Base-by-base conservation (phyloP, 345 rosid species). In the Populus euphratica region DNA sequence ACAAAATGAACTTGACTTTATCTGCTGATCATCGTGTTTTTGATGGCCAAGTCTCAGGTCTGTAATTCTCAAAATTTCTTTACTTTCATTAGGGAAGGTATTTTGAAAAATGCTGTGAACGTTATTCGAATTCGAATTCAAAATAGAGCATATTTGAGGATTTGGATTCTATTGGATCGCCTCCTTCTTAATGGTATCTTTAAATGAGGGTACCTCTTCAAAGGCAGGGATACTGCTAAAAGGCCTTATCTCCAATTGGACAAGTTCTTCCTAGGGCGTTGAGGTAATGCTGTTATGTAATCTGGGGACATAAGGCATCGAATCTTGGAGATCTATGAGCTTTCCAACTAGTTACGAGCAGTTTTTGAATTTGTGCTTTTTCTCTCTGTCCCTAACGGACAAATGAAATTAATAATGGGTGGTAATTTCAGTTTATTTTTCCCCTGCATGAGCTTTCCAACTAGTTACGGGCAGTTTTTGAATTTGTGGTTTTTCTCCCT, bases 1-100 rank as follows among this genome's bases (percentile, higher is more conserved):
- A 91, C 39, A 96, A 90, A 84, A 93, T 96, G 96, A 89, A 77
- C 82, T 79, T 93, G 85, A 96, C 93, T 4, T 83, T 96, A 82
- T 96, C 98, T 0, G 97, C 97, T 64, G 99, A 93, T 82, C 97
- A 96, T 83, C 93, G 98, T 44, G 92, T 96, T 71, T 93, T 93
- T 86, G 94, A 92, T 70, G 98, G 98, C 86, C 87, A 92, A 89
- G 96, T 92, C 73, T 97, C 91, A 90, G 94, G 99, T 95, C 76
- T 27, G 77, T 68, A 33, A 38, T 80, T 23, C 73, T 73, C 65
- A 23, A 62, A 43, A 6, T 61, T 44, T 74, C 41, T 25, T 23
- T 38, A 18, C 10, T 72, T 69, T 17, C 21, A 69, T n/a, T 1
- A 18, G 0, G 54, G 56, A 11, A 44, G 13, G 11, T 27, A 25